Conservation (phyloP, 371 early-diverging fungal genomes). For the Mucor indicus region DNA sequence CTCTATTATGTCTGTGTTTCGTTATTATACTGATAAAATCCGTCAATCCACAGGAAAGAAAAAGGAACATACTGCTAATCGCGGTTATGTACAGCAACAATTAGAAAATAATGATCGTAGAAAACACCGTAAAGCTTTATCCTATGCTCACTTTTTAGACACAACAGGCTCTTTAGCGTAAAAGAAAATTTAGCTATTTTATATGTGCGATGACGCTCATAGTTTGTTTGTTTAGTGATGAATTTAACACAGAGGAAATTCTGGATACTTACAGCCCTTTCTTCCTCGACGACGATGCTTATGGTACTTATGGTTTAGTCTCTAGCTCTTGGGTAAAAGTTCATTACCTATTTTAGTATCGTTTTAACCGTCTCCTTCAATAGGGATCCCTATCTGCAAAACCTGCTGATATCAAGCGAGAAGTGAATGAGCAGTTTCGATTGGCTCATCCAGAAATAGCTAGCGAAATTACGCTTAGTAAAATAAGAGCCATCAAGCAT, state of each 20-base stretch:
- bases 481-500: constrained; percentile 71
- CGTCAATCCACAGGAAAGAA: constrained; percentile 33
- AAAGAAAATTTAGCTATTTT: too few relatives aligned
- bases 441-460: constrained; percentile 68
- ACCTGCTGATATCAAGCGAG: constrained; percentile 58
- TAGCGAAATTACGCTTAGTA: constrained; percentile 65
- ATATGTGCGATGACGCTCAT: too few relatives aligned
- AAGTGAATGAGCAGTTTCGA: constrained; percentile 75
- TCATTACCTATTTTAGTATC: too few relatives aligned
- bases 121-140: constrained; percentile 32
- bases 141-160: constrained; percentile 44
- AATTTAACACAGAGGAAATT: constrained; percentile 3
- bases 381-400: too few relatives aligned
- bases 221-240: constrained; percentile 10
- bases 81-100: constrained; percentile 48
- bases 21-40: constrained; percentile 49
- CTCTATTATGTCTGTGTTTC: constrained; percentile 40
- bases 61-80: constrained; percentile 15
- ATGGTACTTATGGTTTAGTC: constrained; percentile 25
- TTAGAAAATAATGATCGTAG: constrained; percentile 29
- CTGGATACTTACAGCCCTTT: constrained; percentile 27
- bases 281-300: constrained; percentile 60
- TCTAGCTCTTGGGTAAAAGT: constrained; percentile 33
- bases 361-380: too few relatives aligned
- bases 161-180: constrained; percentile 40